Conservation (phyloP, 306 rosid species). For the Begonia masoniana region DNA sequence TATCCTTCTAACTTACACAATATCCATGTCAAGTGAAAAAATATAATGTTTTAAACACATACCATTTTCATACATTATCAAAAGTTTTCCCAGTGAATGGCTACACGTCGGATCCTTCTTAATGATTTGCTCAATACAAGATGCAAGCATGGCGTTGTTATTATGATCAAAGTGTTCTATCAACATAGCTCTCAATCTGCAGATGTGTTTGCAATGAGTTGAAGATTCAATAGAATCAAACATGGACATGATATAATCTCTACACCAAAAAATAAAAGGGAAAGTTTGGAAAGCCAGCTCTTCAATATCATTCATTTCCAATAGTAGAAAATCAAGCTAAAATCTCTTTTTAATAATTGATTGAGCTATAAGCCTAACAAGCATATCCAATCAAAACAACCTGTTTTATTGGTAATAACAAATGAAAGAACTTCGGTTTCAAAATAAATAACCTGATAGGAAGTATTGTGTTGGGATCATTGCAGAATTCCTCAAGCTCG, state of each 20-base stretch:
- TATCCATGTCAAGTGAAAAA: no score
- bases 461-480: conserved; percentile 25
- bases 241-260: no score
- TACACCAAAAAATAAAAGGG: no score
- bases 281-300: no score
- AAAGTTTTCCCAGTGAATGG: conserved; percentile 58
- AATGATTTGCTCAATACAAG: conserved; percentile 45
- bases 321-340: no score
- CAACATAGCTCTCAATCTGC: conserved; percentile 55
- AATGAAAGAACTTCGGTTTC: not conserved
- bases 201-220: not conserved
- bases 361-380: no score
- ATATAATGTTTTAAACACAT: conserved; percentile 5
- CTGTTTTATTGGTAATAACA: not conserved
- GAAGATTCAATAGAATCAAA: no score
- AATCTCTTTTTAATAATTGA: no score
- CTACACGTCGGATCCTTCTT: conserved; percentile 67
- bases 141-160: conserved; percentile 21
- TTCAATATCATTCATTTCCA: no score
- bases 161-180: conserved; percentile 37
- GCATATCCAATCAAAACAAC: no score
- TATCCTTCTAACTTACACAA: no score
- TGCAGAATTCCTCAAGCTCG: conserved; percentile 35
- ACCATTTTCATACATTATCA: conserved; percentile 58
- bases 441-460: conserved; percentile 35